Evolutionary conservation across 176 grass and related monocot genomes (phyloP), one percentile per base, ranked within the genome.

Genomic region (Hsuehochloa calcarea): DNA sequence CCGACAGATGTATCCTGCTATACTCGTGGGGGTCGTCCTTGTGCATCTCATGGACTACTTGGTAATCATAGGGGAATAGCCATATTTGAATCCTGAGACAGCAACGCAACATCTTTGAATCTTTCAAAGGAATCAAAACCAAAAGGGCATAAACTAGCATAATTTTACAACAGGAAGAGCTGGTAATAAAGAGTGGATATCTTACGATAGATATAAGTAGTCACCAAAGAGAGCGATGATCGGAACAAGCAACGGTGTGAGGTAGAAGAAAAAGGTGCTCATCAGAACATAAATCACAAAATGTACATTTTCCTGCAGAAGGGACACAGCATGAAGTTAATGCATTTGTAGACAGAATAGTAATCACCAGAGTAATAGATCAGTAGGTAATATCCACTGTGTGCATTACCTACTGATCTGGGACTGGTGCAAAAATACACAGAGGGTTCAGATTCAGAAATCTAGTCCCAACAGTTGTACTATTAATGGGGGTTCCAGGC

Each of bases 281-380:
- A 99, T 99, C 65, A 99, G 78, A 85, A 99, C 97, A 90, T 96
- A 96, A 65, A 99, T 99, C 38, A 92, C 97, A 78, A 96, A 99
- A 88, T 85, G 96, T 82, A 90, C 83, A 89, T 99, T 99, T 96
- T 99, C 97, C 97, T 99, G 91, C 84, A 91, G 69, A 70, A 88
- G 65, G 31, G 92, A 63, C 8, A 87, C 26, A 77, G 1, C 4
- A 55, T 63, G 10, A 89, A 70, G 68, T 81, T 74, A 61, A 37
- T 45, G 25, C 45, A 84, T 45, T 60, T 43, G 23, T 26, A 60
- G 35, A 82, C 68, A 68, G 49, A 67, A 38, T 54, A 60, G 39
- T 49, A n/a, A 70, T 66, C 40, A 68, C 72, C 8, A 51, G 22
- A 50, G 22, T 50, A 80, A 34, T 14, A 78, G 37, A 75, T 80